Evolutionary conservation across 2,329 filamentous ascomycete species (phyloP), one percentile per base, ranked within the genome.

Genomic region (Alternaria incomplexa): DNA sequence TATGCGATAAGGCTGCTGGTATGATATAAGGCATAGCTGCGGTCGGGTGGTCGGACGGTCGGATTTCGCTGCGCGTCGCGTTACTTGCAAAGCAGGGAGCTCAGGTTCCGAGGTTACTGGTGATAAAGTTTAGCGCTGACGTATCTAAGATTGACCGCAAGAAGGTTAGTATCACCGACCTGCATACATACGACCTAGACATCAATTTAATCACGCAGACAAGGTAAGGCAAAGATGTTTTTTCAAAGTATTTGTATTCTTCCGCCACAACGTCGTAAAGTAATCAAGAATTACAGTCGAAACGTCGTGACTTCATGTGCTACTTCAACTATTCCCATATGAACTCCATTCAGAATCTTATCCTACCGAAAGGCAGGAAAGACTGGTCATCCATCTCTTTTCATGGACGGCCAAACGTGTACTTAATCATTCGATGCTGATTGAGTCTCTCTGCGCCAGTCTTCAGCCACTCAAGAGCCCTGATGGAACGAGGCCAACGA

Each of bases 61-160:
- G 13, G 28, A 15, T 40, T 50, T 23, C 40, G 25, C 3, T 47
- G 23, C 12, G 23, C 51, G 51, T 50, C 51, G 55, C 51, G 10
- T 55, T 51, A 26, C 26, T 47, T 40, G 48, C 50, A 51, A 48
- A 40, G 51, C 51, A 45, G 44, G 44, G 28, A 25, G 51, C 23
- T 17, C 58, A 61, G 47, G 58, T 48, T 56, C 58, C 51, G 51
- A 61, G 57, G 44, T 61, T 61, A 53, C 43, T 28, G 56, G 23
- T 12, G 9, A 52, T 23, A 7, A 40, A 52, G 48, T 23, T 52
- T 52, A 36, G 48, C 30, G 48, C 48, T 15, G 12, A 54, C 36
- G 40, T 28, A 26, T 20, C 36, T 36, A 20, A 11, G 32, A 17
- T n/a, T 25, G 32, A 20, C 36, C 36, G 43, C 17, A 45, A 17